A percentile compares a stretch with the other conserved stretches of the same genome.
Evolutionary conservation across 495 filamentous ascomycete genomes (phyloP).

Genomic region (Penicillium cinerascens): DNA sequence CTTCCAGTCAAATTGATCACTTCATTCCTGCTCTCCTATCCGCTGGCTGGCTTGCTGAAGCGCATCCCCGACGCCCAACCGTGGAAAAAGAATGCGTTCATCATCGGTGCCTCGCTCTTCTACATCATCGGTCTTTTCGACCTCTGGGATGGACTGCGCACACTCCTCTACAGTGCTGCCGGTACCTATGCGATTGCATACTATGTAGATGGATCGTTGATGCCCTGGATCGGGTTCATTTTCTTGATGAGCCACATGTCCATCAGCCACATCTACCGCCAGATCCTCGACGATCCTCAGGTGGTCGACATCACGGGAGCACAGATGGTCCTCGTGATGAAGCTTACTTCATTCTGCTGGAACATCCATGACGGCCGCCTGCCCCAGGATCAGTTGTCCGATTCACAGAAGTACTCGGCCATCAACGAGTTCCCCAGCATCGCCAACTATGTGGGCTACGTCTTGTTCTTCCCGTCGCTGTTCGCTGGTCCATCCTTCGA

Average conservation of each 20-base stretch:
- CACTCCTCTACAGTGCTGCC: conserved; percentile 70
- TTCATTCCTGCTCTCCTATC: conserved; percentile 90
- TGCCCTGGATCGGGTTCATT: conserved; percentile 95
- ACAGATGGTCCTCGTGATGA: conserved; percentile 98
- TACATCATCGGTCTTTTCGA: conserved; percentile 94
- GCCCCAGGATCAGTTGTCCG: conserved; percentile 73
- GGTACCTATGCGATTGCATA: conserved; percentile 81
- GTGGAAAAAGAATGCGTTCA: conserved; percentile 86
- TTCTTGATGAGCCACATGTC: conserved; percentile 97
- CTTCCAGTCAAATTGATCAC: conserved; percentile 83
- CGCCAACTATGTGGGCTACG: conserved; percentile 82
- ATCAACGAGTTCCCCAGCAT: conserved; percentile 67
- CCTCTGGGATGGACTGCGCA: conserved; percentile 82
- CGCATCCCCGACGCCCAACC: conserved; percentile 83
- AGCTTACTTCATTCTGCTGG: conserved; percentile 96
- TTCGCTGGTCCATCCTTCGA: conserved; percentile 90
- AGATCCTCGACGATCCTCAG: conserved; percentile 60
- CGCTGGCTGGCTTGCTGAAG: conserved; percentile 84
- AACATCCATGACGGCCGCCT: conserved; percentile 88
- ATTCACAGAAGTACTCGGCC: conserved; percentile 79
- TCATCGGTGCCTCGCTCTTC: conserved; percentile 75
- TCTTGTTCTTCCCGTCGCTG: conserved; percentile 90
- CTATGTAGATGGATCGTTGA: conserved; percentile 84
- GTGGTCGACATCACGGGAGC: conserved; percentile 88
- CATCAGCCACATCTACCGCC: conserved; percentile 78